Percentiles rank a stretch among this genome's conserved stretches.
phyloP scores from a whole-genome alignment of 345 rosid species.

The Fremontodendron californicum region DNA sequence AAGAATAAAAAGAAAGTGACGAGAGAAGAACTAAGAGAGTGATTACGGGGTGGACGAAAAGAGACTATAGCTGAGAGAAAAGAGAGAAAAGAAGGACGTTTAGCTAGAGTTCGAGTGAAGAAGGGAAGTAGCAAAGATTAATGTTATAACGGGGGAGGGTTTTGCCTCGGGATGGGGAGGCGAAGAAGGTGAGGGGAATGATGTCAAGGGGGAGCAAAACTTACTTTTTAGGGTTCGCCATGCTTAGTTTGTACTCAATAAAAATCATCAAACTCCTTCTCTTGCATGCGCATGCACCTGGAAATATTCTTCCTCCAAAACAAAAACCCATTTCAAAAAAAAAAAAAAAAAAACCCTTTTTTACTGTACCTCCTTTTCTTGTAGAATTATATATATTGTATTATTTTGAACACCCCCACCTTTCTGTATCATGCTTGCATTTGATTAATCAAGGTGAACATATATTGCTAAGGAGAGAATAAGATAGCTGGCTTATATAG shows the following conservation, averaged over 20 bases:
- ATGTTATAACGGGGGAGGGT: slow-evolving; percentile 24
- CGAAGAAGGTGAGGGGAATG: slow-evolving; percentile 64
- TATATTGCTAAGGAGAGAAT: slow-evolving; percentile 19
- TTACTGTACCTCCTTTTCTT: slow-evolving; percentile 21
- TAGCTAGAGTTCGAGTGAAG: too few relatives aligned
- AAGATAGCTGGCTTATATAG: slow-evolving; percentile 37
- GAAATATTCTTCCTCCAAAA: slow-evolving; percentile 34
- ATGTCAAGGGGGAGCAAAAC: slow-evolving; percentile 51
- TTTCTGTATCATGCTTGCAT: slow-evolving; percentile 28
- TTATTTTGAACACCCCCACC: slow-evolving; percentile 8
- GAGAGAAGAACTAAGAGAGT: too few relatives aligned
- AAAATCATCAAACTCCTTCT: slow-evolving; percentile 24
- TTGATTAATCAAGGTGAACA: slow-evolving; percentile 12
- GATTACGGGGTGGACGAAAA: too few relatives aligned
- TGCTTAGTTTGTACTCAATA: slow-evolving; percentile 53
- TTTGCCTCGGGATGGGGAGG: slow-evolving; percentile 67
- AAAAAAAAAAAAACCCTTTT: slow-evolving; percentile 22
- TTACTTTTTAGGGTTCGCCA: slow-evolving; percentile 52
- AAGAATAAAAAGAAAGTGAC: too few relatives aligned
- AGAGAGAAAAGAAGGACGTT: too few relatives aligned
- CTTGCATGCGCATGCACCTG: slow-evolving; percentile 43
- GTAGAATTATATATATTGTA: neutral
- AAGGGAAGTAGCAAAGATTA: neutral
- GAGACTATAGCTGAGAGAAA: too few relatives aligned
- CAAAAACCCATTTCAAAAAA: slow-evolving; percentile 8